These are phyloP conservation scores for Coelastrella sp. DNA, from an alignment of 139 green algal species.

Conservation along the genomic window DNA sequence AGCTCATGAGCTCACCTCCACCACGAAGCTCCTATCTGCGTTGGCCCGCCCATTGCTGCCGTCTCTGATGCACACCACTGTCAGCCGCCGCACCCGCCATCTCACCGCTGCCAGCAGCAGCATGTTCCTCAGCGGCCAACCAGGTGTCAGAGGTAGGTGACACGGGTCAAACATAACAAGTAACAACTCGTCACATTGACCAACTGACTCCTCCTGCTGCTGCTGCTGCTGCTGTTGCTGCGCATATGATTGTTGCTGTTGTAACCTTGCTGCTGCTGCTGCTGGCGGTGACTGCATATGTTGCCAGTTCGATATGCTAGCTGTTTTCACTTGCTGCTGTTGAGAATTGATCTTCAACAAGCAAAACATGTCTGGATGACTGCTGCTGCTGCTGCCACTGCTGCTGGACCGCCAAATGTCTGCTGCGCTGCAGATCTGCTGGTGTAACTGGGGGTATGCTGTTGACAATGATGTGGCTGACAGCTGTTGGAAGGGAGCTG, in stretches of 20 bases:
- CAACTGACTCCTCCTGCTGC: conserved; percentile 25
- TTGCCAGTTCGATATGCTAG: conserved; percentile 14
- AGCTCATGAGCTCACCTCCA: conserved; percentile 37
- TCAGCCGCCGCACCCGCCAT: conserved; percentile 56
- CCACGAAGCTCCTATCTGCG: conserved; percentile 20
- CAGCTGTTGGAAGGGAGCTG: conserved; percentile 65
- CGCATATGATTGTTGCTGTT: no score
- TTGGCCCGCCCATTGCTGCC: conserved; percentile 50
- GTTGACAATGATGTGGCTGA: not conserved
- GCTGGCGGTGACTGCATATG: not conserved
- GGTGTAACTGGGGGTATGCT: conserved; percentile 17
- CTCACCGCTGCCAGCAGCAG: conserved; percentile 77
- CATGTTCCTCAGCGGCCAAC: conserved; percentile 91
- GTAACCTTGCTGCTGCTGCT: conserved; percentile 13
- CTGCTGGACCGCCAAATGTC: conserved; percentile 3
- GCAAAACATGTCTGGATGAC: conserved; percentile 22
- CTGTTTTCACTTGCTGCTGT: not conserved
- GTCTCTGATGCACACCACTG: conserved; percentile 83
- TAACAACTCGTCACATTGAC: not conserved
- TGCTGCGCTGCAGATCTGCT: conserved; percentile 20
- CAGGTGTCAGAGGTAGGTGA: conserved; percentile 67
- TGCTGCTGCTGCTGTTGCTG: conserved; percentile 13
- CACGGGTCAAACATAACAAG: conserved; percentile 83
- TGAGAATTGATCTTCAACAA: conserved; percentile 1
- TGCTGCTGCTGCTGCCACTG: conserved; percentile 11